phyloP scores from a whole-genome alignment of 331 rosid species.

The Pyrus hybrid region DNA sequence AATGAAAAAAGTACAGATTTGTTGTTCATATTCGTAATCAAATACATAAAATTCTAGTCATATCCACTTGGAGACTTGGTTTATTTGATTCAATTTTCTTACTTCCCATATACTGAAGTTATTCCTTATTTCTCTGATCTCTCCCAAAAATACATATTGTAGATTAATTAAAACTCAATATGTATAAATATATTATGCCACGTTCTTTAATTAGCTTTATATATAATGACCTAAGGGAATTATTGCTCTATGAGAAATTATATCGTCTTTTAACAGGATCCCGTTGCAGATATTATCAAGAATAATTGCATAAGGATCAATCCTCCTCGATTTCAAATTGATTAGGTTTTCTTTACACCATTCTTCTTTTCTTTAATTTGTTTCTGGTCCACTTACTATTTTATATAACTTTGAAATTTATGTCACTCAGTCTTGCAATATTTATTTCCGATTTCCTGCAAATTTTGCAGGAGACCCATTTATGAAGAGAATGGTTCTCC shows the following conservation, averaged over 20 bases:
- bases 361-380: neutral
- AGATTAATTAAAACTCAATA: too few species aligned
- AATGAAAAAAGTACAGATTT: too few species aligned
- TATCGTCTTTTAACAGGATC: too few species aligned
- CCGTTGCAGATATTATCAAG: neutral
- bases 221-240: too few species aligned
- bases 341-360: neutral
- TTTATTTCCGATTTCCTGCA: neutral
- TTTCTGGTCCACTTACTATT: neutral
- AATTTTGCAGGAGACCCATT: neutral
- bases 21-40: neutral
- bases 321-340: neutral
- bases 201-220: too few species aligned
- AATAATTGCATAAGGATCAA: constrained; percentile 11
- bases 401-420: neutral
- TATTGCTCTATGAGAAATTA: neutral
- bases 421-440: neutral
- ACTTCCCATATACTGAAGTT: too few species aligned
- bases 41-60: neutral
- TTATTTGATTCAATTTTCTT: neutral
- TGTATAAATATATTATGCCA: too few species aligned
- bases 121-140: too few species aligned
- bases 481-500: neutral
- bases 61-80: neutral
- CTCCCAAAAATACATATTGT: too few species aligned